Conservation (phyloP, 371 early-diverging fungal species). For the Nosema muscidifuracis region DNA sequence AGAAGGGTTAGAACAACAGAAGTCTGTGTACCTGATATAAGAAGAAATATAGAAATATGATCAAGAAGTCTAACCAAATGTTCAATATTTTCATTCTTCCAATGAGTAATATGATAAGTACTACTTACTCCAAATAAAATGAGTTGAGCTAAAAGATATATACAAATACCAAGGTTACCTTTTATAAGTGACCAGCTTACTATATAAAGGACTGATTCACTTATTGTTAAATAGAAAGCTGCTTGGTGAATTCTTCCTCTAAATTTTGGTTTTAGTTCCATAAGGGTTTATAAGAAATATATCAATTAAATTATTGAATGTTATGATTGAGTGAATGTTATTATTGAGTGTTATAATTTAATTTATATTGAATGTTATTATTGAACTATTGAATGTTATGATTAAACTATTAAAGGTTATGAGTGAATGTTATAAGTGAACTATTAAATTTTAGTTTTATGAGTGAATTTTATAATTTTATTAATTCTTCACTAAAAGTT, state of each 20-base stretch:
- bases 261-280: constrained; percentile 43
- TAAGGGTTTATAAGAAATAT: too few species aligned
- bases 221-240: constrained; percentile 55
- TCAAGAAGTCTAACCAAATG: constrained; percentile 53
- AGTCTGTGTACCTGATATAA: constrained; percentile 63
- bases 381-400: too few species aligned
- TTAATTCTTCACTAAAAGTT: too few species aligned
- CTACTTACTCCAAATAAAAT: constrained; percentile 62
- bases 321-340: too few species aligned
- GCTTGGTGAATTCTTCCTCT: constrained; percentile 59
- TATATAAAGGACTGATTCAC: constrained; percentile 12
- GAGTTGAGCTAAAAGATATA: constrained; percentile 57
- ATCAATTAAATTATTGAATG: too few species aligned
- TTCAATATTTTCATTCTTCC: constrained; percentile 48
- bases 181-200: constrained; percentile 9
- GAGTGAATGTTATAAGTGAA: too few species aligned
- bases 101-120: constrained; percentile 57
- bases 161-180: constrained; percentile 24
- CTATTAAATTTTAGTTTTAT: too few species aligned
- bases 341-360: too few species aligned
- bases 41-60: constrained; percentile 63
- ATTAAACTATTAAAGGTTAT: too few species aligned
- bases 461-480: too few species aligned
- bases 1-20: constrained; percentile 47
- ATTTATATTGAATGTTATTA: too few species aligned